Percentiles rank a stretch among this genome's conserved stretches.
Conservation (phyloP, 1,284 basidiomycete genomes). For the Cutaneotrichosporon arboriforme region DNA sequence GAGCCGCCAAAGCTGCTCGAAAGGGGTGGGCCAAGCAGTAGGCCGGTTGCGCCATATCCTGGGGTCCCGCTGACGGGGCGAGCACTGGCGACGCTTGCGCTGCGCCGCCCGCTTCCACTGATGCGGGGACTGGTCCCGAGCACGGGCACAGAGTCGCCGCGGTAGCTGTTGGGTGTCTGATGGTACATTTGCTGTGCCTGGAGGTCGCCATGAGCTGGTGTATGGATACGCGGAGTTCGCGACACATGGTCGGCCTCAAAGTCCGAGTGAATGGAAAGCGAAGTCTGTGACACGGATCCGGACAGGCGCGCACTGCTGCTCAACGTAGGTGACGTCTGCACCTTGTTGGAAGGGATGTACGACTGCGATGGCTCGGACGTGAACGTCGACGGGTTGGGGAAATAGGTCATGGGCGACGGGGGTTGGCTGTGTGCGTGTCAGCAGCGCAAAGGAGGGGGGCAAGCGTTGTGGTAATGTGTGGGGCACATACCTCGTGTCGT, state of each 20-base stretch:
- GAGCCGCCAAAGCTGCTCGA: neutral
- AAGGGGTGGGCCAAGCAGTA: neutral
- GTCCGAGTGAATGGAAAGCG: constrained; percentile 10
- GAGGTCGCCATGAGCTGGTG: constrained; percentile 5
- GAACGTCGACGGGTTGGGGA: constrained; percentile 41
- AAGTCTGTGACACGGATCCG: constrained; percentile 15
- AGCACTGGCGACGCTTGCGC: constrained; percentile 8
- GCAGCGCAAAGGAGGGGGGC: neutral
- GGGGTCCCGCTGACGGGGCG: neutral
- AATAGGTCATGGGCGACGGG: constrained; percentile 41
- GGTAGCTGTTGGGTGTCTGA: constrained; percentile 1
- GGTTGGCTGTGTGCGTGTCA: constrained; percentile 17
- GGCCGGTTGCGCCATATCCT: constrained; percentile 3
- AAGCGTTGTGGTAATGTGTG: too few relatives aligned
- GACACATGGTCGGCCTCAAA: constrained; percentile 1
- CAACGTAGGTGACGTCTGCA: constrained; percentile 16
- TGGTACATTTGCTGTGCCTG: constrained; percentile 10
- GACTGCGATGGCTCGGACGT: constrained; percentile 14
- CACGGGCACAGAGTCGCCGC: neutral
- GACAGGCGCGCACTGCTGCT: constrained; percentile 3
- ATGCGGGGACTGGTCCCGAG: constrained; percentile 4
- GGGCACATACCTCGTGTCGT: constrained; percentile 11
- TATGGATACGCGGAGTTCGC: constrained; percentile 8
- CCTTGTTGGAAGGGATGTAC: constrained; percentile 2
- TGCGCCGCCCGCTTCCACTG: constrained; percentile 6